These are phyloP conservation scores for Kazachstania bromeliacearum DNA, from an alignment of 805 yeast species.

Conservation along the genomic window DNA sequence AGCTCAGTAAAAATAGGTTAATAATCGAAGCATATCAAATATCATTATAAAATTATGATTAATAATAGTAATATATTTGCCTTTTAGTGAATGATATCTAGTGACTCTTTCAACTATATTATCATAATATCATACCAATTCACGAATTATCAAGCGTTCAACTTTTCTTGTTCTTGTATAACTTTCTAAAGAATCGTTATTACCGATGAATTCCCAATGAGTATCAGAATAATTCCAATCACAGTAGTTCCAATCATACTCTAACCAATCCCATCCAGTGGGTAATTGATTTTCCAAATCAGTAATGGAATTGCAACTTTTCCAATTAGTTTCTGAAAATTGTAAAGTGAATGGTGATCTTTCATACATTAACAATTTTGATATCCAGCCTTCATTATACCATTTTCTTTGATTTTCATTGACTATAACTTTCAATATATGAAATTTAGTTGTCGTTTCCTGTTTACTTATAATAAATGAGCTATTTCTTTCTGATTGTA, in stretches of 20 bases:
- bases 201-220: slow-evolving; percentile 20
- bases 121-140: too few relatives aligned
- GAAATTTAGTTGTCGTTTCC: not conserved
- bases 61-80: too few relatives aligned
- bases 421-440: slow-evolving; percentile 18
- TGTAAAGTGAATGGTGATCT: slow-evolving; percentile 11
- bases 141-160: too few relatives aligned
- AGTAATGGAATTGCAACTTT: not conserved
- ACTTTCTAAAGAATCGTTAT: slow-evolving; percentile 17
- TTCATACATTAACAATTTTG: slow-evolving; percentile 20
- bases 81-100: too few relatives aligned
- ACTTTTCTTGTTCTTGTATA: slow-evolving; percentile 20
- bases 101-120: too few relatives aligned
- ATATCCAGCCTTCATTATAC: slow-evolving; percentile 18
- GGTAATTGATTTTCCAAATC: slow-evolving; percentile 13
- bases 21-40: too few relatives aligned
- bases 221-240: slow-evolving; percentile 23
- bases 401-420: slow-evolving; percentile 27
- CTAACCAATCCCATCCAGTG: slow-evolving; percentile 25
- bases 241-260: slow-evolving; percentile 19
- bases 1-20: too few relatives aligned
- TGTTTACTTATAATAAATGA: not conserved
- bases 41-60: too few relatives aligned
- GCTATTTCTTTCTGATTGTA: too few relatives aligned
- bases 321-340: not conserved